Percentiles rank a stretch among this genome's conserved stretches.
phyloP scores from a whole-genome alignment of 2,329 filamentous ascomycete species.

The Emmonsiellopsis sp. region DNA sequence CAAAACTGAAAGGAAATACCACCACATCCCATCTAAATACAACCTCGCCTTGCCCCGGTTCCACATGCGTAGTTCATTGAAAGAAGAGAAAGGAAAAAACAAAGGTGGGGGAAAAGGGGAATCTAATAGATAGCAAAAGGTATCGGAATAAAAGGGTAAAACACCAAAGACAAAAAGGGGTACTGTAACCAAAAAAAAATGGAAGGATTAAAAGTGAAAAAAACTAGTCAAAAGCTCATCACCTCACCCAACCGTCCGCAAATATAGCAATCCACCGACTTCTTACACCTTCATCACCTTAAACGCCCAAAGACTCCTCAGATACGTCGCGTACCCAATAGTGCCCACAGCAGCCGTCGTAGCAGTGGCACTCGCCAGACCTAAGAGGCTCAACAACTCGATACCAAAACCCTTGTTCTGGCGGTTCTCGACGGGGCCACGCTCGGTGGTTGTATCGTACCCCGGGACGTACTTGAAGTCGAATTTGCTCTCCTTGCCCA shows the following conservation, averaged over 20 bases:
- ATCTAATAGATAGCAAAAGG: too few relatives aligned
- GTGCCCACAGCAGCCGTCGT: not conserved
- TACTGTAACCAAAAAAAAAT: not conserved
- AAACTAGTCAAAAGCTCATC: not conserved
- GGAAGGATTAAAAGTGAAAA: not conserved
- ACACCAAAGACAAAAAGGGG: not conserved
- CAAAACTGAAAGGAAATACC: too few relatives aligned
- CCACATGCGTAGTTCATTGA: too few relatives aligned
- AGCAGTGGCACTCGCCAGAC: not conserved
- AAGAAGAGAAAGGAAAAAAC: too few relatives aligned
- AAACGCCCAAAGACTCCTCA: not conserved
- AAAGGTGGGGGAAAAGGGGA: too few relatives aligned
- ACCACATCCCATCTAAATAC: too few relatives aligned
- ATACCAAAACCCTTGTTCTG: not conserved
- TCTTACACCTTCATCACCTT: not conserved
- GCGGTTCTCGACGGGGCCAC: not conserved
- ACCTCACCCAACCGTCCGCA: too few relatives aligned
- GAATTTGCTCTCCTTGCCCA: slow-evolving; percentile 56
- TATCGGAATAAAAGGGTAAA: not conserved
- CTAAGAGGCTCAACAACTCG: slow-evolving; percentile 1
- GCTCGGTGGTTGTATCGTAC: slow-evolving; percentile 20
- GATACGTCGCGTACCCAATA: not conserved
- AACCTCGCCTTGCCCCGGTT: too few relatives aligned
- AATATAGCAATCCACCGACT: not conserved
- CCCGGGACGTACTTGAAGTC: slow-evolving; percentile 63